Evolutionary conservation across 345 rosid species (phyloP).

Genomic region (Carallia brachiata): DNA sequence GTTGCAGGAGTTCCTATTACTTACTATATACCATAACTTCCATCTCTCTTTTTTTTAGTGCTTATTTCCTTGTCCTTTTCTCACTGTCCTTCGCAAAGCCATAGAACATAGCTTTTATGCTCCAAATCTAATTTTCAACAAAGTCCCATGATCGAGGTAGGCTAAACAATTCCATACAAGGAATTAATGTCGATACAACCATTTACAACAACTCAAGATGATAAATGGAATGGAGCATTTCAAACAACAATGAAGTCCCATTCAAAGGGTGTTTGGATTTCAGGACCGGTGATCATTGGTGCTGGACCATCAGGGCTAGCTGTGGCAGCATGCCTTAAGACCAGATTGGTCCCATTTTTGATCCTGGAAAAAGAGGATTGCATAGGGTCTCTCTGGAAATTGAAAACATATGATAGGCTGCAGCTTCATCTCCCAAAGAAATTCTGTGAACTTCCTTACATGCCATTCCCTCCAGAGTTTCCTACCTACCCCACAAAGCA

Average conservation of each 20-base stretch:
- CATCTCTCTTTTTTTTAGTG: too few species aligned
- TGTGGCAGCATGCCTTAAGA: constrained; percentile 32
- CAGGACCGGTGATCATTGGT: constrained; percentile 37
- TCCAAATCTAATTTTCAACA: background rate
- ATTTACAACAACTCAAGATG: background rate
- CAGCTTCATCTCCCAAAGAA: constrained; percentile 39
- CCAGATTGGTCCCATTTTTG: constrained; percentile 27
- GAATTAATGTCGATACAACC: background rate
- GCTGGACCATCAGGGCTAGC: constrained; percentile 44
- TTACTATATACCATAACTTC: too few species aligned
- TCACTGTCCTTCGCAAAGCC: too few species aligned
- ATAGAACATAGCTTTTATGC: background rate
- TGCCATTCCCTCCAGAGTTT: constrained; percentile 24
- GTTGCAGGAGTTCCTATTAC: too few species aligned
- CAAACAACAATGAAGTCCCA: background rate
- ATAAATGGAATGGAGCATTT: background rate
- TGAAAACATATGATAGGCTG: constrained; percentile 38
- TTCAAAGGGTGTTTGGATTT: constrained; percentile 2
- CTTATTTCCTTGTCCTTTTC: too few species aligned
- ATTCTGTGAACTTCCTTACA: constrained; percentile 35
- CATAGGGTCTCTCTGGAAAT: constrained; percentile 36
- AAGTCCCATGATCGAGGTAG: background rate
- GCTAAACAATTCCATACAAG: background rate
- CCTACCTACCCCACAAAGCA: constrained; percentile 36
- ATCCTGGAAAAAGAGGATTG: constrained; percentile 32